These are phyloP conservation scores for Calocybe gambosa DNA, from an alignment of 1,284 basidiomycete species.

Conservation along the genomic window DNA sequence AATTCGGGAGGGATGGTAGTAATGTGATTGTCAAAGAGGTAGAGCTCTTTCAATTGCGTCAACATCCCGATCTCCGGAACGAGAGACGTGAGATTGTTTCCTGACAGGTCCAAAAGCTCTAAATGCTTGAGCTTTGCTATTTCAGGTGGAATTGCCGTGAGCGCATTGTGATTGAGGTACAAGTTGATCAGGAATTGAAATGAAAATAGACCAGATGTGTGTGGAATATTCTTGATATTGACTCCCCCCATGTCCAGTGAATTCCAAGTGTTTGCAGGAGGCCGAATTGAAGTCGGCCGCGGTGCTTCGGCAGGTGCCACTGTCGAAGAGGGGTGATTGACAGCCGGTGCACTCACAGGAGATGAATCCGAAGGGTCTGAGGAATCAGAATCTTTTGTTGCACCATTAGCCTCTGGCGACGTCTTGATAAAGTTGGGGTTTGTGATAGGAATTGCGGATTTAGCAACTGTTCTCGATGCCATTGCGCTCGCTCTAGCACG, in stretches of 20 bases:
- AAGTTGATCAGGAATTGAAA: slow-evolving; percentile 91
- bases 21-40: slow-evolving; percentile 94
- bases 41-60: slow-evolving; percentile 85
- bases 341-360: slow-evolving; percentile 26
- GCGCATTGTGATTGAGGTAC: slow-evolving; percentile 95
- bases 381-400: slow-evolving; percentile 27
- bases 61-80: slow-evolving; percentile 92
- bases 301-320: slow-evolving; percentile 59
- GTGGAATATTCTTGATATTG: slow-evolving; percentile 85
- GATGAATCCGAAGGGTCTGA: slow-evolving; percentile 34
- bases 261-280: slow-evolving; percentile 76
- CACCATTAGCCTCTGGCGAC: slow-evolving; percentile 32
- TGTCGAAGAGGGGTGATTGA: slow-evolving; percentile 69
- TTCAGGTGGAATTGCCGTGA: slow-evolving; percentile 76
- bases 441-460: slow-evolving; percentile 78
- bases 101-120: slow-evolving; percentile 88
- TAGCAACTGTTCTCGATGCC: slow-evolving; percentile 70
- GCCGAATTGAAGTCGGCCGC: slow-evolving; percentile 50
- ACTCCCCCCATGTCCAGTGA: slow-evolving; percentile 97
- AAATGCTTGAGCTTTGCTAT: slow-evolving; percentile 85
- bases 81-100: slow-evolving; percentile 77
- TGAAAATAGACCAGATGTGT: slow-evolving; percentile 80
- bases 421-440: slow-evolving; percentile 67
- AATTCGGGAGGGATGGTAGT: slow-evolving; percentile 82
- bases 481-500: slow-evolving; percentile 75